phyloP scores from a whole-genome alignment of 2,329 filamentous ascomycete genomes.

The Blumeria hordei region DNA sequence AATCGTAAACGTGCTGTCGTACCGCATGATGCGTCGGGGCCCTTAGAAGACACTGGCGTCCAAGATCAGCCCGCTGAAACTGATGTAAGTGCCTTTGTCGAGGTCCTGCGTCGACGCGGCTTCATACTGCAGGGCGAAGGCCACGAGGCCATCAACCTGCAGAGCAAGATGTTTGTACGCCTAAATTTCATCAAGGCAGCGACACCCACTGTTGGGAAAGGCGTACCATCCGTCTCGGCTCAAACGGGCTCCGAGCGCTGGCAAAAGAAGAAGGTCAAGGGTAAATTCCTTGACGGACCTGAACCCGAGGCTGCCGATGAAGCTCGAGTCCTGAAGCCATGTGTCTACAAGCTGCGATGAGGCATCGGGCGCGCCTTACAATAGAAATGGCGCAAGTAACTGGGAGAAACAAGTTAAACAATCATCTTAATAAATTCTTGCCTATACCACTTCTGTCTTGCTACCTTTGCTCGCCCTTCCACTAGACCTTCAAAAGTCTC shows the following conservation, averaged over 20 bases:
- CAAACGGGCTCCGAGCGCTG: constrained; percentile 34
- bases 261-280: constrained; percentile 50
- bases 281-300: constrained; percentile 40
- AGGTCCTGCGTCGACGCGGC: constrained; percentile 55
- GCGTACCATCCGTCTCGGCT: constrained; percentile 18
- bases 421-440: too few species aligned
- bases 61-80: constrained; percentile 46
- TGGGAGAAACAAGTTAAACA: too few species aligned
- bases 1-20: constrained; percentile 26
- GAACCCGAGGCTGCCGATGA: constrained; percentile 40
- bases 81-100: constrained; percentile 68
- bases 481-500: too few species aligned
- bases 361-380: too few species aligned
- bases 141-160: constrained; percentile 43
- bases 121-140: constrained; percentile 54
- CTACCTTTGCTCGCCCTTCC: too few species aligned
- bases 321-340: constrained; percentile 57
- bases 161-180: constrained; percentile 95
- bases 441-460: too few species aligned
- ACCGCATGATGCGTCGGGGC: constrained; percentile 30
- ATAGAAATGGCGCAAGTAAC: too few species aligned
- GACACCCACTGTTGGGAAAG: constrained; percentile 50
- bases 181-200: constrained; percentile 85
- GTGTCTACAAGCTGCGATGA: constrained; percentile 68
- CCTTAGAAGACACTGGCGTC: constrained; percentile 46